These are phyloP conservation scores for Solanum gandarillasii DNA, from an alignment of 257 asterid species.

Conservation along the genomic window DNA sequence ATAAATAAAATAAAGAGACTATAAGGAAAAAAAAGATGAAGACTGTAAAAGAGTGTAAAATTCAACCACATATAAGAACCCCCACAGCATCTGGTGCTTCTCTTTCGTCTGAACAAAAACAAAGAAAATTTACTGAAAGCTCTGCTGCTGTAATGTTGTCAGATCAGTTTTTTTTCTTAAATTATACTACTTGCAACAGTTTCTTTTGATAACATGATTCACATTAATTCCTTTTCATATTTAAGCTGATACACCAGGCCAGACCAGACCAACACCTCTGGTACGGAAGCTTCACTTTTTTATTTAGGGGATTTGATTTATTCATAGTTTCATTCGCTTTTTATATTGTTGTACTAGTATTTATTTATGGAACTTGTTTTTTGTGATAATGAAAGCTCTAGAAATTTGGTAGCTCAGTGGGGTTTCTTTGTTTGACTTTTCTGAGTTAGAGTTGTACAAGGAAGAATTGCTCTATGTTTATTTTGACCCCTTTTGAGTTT, in stretches of 20 bases:
- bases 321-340: neutral
- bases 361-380: neutral
- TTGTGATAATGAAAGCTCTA: neutral
- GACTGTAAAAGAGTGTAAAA: neutral
- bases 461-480: neutral
- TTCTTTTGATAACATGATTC: slow-evolving; percentile 5
- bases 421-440: neutral
- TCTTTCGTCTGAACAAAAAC: neutral
- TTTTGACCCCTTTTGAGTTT: neutral
- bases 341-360: neutral
- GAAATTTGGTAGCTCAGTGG: slow-evolving; percentile 2
- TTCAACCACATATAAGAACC: neutral
- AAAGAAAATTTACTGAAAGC: neutral
- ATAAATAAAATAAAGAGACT: no score
- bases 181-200: neutral
- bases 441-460: neutral
- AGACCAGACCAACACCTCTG: neutral
- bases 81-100: neutral
- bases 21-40: neutral
- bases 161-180: slow-evolving; percentile 26
- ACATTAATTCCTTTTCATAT: slow-evolving; percentile 35
- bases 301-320: neutral
- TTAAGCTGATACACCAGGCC: neutral
- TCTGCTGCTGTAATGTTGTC: slow-evolving; percentile 26
- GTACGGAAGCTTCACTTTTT: slow-evolving; percentile 20